Conservation (phyloP, 2,329 filamentous ascomycete genomes). For the Kalaharituber pfeilii region DNA sequence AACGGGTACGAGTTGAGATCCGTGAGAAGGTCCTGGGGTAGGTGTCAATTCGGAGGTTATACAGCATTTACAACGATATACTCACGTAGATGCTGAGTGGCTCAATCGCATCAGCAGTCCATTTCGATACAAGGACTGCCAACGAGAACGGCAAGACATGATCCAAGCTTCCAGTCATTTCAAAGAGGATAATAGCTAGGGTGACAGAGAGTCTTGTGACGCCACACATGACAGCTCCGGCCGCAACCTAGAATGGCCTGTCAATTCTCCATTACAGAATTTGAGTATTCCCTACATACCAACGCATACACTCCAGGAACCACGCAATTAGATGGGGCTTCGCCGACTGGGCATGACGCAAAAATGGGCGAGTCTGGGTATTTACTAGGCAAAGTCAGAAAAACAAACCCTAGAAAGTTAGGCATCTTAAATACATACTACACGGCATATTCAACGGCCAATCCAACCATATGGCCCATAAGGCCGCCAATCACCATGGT, state of each 20-base stretch:
- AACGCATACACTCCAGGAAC: slow-evolving; percentile 94
- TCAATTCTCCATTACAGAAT: background rate
- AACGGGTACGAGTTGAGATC: slow-evolving; percentile 97
- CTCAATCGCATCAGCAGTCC: slow-evolving; percentile 91
- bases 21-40: slow-evolving; percentile 61
- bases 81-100: slow-evolving; percentile 78
- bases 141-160: slow-evolving; percentile 91
- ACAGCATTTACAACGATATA: slow-evolving; percentile 11
- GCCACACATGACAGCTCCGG: slow-evolving; percentile 93
- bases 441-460: slow-evolving; percentile 19
- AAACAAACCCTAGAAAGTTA: slow-evolving; percentile 1
- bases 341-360: slow-evolving; percentile 50
- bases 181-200: slow-evolving; percentile 84
- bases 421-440: slow-evolving; percentile 8
- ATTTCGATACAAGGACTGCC: slow-evolving; percentile 86
- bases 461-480: slow-evolving; percentile 51
- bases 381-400: slow-evolving; percentile 13
- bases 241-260: slow-evolving; percentile 42
- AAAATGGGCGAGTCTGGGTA: slow-evolving; percentile 59
- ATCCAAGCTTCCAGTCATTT: slow-evolving; percentile 83
- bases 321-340: slow-evolving; percentile 61
- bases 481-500: slow-evolving; percentile 97
- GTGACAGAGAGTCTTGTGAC: slow-evolving; percentile 89
- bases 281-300: slow-evolving; percentile 14
- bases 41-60: background rate